Evolutionary conservation across 768 basidiomycete species (phyloP), one percentile per base, ranked within the genome.

Genomic region (Myochromella boudieri): DNA sequence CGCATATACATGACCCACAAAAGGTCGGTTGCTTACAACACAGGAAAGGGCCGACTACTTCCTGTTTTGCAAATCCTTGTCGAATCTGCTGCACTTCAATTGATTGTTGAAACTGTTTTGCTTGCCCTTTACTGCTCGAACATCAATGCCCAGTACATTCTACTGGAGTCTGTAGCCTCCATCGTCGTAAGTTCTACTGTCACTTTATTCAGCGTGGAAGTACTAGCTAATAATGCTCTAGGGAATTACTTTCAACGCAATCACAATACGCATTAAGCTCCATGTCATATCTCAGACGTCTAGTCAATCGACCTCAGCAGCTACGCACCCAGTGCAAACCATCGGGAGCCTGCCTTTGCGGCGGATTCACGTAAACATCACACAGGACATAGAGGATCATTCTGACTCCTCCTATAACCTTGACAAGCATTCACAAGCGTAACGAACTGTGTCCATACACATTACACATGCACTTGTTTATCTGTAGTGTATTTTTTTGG

Each of bases 171-270:
- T 39, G 40, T 49, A 34, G 28, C 48, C 1, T 49, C 48, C 37
- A 26, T 49, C n/a, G 48, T 49, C 27, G 48, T 49, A 34, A 29
- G 34, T n/a, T n/a, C n/a, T n/a, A n/a, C n/a, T n/a, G n/a, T n/a
- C n/a, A n/a, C n/a, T n/a, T n/a, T n/a, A n/a, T n/a, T n/a, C n/a
- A n/a, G n/a, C n/a, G n/a, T n/a, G n/a, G n/a, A n/a, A n/a, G n/a
- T n/a, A n/a, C n/a, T n/a, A n/a, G n/a, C n/a, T n/a, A 26, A 27
- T 20, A 11, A 21, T 10, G 11, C 7, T 14, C n/a, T 22, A 49
- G 48, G 48, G 48, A 11, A 49, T 49, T 15, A 49, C 48, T 15
- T 49, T 49, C 42, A 49, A 49, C 29, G 42, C 37, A 4, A 49
- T 49, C 26, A 49, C 48, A 9, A 28, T 49, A 18, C 48, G 48